phyloP scores from a whole-genome alignment of 1,284 basidiomycete genomes.

The Rugosomyces carneus region DNA sequence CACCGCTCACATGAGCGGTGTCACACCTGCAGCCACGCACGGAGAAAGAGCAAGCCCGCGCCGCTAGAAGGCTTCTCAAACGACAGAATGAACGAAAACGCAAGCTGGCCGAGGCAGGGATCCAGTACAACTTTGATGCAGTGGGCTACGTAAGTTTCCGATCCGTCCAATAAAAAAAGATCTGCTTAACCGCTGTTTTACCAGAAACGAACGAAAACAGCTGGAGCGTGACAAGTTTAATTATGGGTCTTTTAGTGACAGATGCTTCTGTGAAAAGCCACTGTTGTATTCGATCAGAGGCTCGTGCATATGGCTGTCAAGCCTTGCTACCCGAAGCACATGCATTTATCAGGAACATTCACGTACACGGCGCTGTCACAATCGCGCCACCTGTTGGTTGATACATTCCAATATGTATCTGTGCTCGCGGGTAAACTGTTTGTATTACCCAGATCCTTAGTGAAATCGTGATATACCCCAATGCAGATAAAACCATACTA shows the following conservation, averaged over 20 bases:
- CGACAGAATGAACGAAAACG: constrained; percentile 76
- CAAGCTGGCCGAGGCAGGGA: constrained; percentile 78
- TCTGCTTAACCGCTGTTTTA: not conserved
- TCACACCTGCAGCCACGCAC: constrained; percentile 57
- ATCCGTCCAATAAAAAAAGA: not conserved
- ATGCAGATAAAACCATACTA: not conserved
- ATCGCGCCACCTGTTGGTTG: not conserved
- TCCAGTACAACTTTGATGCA: constrained; percentile 83
- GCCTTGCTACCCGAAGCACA: not conserved
- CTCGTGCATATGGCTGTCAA: not conserved
- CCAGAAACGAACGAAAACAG: constrained; percentile 17
- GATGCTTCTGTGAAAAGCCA: not conserved
- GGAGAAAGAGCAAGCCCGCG: constrained; percentile 61
- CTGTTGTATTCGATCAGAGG: not conserved
- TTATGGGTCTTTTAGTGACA: not conserved
- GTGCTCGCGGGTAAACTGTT: not conserved
- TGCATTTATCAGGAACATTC: not conserved
- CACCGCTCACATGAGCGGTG: constrained; percentile 1
- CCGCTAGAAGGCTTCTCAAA: constrained; percentile 67
- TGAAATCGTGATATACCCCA: not conserved
- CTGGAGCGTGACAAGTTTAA: constrained; percentile 2
- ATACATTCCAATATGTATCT: not conserved
- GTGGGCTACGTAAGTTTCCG: constrained; percentile 57
- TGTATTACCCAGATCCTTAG: not conserved
- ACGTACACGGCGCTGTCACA: not conserved